Conservation (phyloP, 345 rosid species). For the Kernera saxatilis region DNA sequence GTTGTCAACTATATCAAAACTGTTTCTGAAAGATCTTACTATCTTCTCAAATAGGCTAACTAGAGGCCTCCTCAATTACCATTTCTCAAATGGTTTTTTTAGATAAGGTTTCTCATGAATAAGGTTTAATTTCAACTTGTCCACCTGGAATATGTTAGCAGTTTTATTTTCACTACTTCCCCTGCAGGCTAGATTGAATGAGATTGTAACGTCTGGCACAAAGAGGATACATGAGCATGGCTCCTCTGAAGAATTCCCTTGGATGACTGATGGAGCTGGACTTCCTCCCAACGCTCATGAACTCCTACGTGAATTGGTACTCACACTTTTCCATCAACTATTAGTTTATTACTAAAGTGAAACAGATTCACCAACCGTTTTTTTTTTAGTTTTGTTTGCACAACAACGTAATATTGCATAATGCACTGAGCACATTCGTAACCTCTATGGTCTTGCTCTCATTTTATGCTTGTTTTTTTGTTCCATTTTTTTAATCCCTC, state of each 20-base stretch:
- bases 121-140: neutral
- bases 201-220: slow-evolving; percentile 61
- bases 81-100: neutral
- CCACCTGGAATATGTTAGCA: neutral
- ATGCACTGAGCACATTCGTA: neutral
- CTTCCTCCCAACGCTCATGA: slow-evolving; percentile 83
- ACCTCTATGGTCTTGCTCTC: neutral
- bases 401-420: neutral
- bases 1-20: neutral
- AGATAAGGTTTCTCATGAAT: neutral
- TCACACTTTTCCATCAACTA: neutral
- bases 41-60: neutral
- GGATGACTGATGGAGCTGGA: slow-evolving; percentile 99
- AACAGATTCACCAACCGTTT: neutral
- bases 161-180: neutral
- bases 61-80: neutral
- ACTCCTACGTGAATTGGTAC: slow-evolving; percentile 80
- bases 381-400: neutral
- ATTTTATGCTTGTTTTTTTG: neutral
- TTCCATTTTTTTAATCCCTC: neutral
- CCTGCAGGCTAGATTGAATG: slow-evolving; percentile 83
- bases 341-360: neutral
- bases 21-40: neutral
- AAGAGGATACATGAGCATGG: slow-evolving; percentile 40
- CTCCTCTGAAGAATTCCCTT: slow-evolving; percentile 57